Base-by-base conservation (phyloP, 1,284 basidiomycete species). In the Apiotrichum mycotoxinovorans region DNA sequence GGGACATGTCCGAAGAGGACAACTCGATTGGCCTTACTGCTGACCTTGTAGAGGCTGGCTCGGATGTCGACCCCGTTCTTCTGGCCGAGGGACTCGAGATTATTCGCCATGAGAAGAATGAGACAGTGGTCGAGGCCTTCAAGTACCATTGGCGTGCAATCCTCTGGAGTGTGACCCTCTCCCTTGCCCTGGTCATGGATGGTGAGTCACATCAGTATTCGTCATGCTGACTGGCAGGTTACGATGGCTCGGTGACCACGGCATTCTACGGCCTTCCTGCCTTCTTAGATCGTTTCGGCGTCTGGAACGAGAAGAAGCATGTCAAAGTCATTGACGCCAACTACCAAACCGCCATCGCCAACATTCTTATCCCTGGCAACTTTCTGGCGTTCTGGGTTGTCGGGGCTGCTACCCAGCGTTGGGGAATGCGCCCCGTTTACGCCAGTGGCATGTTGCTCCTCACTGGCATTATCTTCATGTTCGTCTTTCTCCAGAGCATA, bases 261-360 rank as follows among this genome's bases (percentile, higher is more conserved):
- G 7, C 23, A 18, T 71, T 72, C 56, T 71, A 65, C 46, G 71
- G 64, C n/a, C 66, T 69, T 33, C 54, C 59, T 7, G 61, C 65
- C 27, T 70, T 71, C 55, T 41, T 62, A 20, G 30, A 65, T 15
- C 61, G 66, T 22, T 69, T 70, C 54, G 71, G 67, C 1, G n/a
- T n/a, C n/a, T n/a, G n/a, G n/a, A n/a, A n/a, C n/a, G n/a, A n/a
- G n/a, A 51, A 51, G 22, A 58, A 54, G 9, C 20, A 38, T n/a
- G 55, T 63, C 34, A 42, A 38, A 33, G 34, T 37, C 23, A 65
- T 69, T 37, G 45, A 58, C 3, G 75, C 79, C 1, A 61, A 72
- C 1, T 80, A 78, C 78, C 79, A 80, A 52, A 70, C 75, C 26
- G 78, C 73, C 18, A 65, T 79, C 11, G 62, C 64, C 44, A 77